phyloP scores from a whole-genome alignment of 805 yeast species.

The Metschnikowia hibisci region DNA sequence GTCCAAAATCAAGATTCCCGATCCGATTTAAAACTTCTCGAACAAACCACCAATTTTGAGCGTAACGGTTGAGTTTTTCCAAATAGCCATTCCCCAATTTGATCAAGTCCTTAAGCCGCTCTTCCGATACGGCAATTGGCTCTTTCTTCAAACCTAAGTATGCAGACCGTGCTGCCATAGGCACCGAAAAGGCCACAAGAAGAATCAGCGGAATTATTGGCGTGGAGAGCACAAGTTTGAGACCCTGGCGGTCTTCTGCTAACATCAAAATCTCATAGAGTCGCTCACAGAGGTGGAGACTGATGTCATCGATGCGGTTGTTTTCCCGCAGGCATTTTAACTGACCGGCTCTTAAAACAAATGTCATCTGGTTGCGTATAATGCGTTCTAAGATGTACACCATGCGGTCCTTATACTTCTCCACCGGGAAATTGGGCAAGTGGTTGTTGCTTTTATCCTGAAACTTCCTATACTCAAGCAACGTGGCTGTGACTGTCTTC shows the following conservation, averaged over 20 bases:
- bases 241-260: slow-evolving; percentile 13
- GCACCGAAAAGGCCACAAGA: slow-evolving; percentile 16
- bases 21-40: slow-evolving; percentile 13
- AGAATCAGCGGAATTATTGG: slow-evolving; percentile 19
- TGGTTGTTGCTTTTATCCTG: neutral
- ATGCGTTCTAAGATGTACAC: slow-evolving; percentile 14
- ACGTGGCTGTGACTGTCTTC: neutral
- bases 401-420: slow-evolving; percentile 12
- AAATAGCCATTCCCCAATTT: slow-evolving; percentile 7
- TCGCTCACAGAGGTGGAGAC: slow-evolving; percentile 10
- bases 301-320: slow-evolving; percentile 8
- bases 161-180: slow-evolving; percentile 12
- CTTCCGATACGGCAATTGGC: neutral
- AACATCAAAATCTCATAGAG: slow-evolving; percentile 10
- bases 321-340: slow-evolving; percentile 10
- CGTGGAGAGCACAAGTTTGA: slow-evolving; percentile 12
- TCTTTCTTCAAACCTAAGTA: slow-evolving; percentile 6
- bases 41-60: slow-evolving; percentile 18
- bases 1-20: slow-evolving; percentile 3
- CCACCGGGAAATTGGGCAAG: slow-evolving; percentile 12
- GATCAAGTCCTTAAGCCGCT: slow-evolving; percentile 1
- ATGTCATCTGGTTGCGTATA: slow-evolving; percentile 12
- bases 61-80: slow-evolving; percentile 10
- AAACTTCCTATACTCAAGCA: neutral
- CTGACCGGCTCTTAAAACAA: slow-evolving; percentile 16